Conservation (phyloP, 495 filamentous ascomycete species). For the Penicillium bovifimosum region DNA sequence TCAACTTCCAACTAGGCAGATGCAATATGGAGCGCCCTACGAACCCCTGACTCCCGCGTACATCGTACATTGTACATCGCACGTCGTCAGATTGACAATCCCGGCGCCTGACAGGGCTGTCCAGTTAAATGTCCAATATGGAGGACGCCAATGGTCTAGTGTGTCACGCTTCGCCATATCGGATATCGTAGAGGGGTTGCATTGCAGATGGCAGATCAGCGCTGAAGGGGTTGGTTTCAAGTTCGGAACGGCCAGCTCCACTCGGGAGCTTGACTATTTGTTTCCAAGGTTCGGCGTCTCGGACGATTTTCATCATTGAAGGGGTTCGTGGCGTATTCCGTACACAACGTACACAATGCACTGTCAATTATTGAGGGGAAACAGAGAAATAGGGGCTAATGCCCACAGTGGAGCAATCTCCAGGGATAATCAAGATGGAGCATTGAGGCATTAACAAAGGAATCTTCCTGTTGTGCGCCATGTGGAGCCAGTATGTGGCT, state of each 20-base stretch:
- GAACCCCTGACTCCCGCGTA: neutral
- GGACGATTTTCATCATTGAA: neutral
- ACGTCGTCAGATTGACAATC: constrained; percentile 1
- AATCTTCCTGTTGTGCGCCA: constrained; percentile 1
- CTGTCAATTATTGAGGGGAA: neutral
- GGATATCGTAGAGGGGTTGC: neutral
- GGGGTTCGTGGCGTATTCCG: neutral
- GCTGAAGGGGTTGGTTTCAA: neutral
- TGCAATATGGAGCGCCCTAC: constrained; percentile 7
- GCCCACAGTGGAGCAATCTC: constrained; percentile 1
- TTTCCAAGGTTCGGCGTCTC: neutral
- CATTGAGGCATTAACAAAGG: neutral
- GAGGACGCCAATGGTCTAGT: neutral
- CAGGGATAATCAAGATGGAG: neutral
- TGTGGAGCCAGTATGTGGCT: constrained; percentile 24
- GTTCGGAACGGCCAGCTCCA: neutral
- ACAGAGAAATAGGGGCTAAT: neutral
- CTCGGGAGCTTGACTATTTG: neutral
- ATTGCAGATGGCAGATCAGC: neutral
- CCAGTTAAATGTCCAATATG: neutral
- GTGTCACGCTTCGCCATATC: neutral
- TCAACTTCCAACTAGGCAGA: constrained; percentile 17
- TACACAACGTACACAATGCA: too few species aligned
- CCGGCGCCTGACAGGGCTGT: constrained; percentile 3
- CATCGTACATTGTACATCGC: too few species aligned